Evolutionary conservation across 1,284 basidiomycete species (phyloP), one percentile per base, ranked within the genome.

Genomic region (Volvariella volvacea): DNA sequence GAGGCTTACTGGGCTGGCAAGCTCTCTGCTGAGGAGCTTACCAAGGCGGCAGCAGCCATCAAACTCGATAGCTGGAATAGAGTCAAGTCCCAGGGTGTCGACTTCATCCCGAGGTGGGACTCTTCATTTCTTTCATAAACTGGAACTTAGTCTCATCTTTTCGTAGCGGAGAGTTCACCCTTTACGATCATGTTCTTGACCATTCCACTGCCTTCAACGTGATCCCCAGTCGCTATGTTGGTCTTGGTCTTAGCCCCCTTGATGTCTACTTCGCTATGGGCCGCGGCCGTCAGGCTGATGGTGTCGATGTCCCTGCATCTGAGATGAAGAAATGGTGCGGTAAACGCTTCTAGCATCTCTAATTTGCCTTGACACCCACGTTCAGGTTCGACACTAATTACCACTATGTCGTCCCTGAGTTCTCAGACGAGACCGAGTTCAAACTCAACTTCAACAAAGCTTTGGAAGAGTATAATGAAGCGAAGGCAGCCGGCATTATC

Each of bases 231-330:
- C 91, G 94, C 57, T 99, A 99, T 70, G 74, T 83, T 52, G 85
- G 88, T 52, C 88, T 91, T 56, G 84, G 86, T 52, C 77, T 99
- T 46, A 89, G 89, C 38, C 76, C 83, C 48, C 84, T 99, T 55
- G 96, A 99, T 74, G 85, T 93, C 64, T 97, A 92, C 75, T 97
- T 97, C 58, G 92, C 96, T 58, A 94, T 99, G 90, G 96, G 94
- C 52, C 96, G 96, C 73, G 96, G 96, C 51, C 92, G 94, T 62
- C 96, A 99, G 73, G 79, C 86, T 50, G 87, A 82, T 51, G 86
- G 83, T 54, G 92, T 99, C 58, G 96, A 99, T 71, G 91, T 98
- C 51, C 92, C 92, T 43, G 95, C 95, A 44, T 94, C 83, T 56
- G 95, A 98, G 76, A 99, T 98, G 95, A 96, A 96, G 82, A 97